Conservation (phyloP, 2,329 filamentous ascomycete genomes). For the Aureobasidium sp. region DNA sequence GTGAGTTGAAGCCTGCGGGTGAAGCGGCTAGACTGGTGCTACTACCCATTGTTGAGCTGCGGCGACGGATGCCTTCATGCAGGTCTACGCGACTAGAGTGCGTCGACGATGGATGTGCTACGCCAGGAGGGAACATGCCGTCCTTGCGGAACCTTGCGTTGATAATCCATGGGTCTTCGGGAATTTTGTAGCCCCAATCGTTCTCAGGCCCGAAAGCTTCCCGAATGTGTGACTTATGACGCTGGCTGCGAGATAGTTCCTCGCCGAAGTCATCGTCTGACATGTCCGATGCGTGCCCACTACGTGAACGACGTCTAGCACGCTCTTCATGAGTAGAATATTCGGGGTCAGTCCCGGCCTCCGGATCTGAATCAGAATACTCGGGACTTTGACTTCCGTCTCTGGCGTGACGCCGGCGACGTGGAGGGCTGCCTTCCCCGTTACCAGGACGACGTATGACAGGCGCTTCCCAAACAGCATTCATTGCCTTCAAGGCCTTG, state of each 20-base stretch:
- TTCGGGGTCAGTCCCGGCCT: conserved; percentile 32
- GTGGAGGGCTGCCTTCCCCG: conserved; percentile 30
- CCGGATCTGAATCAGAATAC: conserved; percentile 33
- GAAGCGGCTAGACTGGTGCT: conserved; percentile 16
- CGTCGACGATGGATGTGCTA: conserved; percentile 43
- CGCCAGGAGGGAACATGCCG: conserved; percentile 56
- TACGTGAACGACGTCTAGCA: conserved; percentile 22
- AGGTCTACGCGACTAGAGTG: conserved; percentile 45
- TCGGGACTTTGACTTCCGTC: conserved; percentile 28
- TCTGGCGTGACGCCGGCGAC: conserved; percentile 23
- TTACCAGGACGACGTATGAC: conserved; percentile 31
- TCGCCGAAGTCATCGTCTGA: conserved; percentile 18
- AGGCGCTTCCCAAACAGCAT: conserved; percentile 73
- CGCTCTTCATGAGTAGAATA: conserved; percentile 32
- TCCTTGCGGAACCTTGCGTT: conserved; percentile 81
- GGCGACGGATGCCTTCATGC: conserved; percentile 18
- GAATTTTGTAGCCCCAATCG: conserved; percentile 68
- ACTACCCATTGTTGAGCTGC: conserved; percentile 25
- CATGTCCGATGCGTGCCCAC: conserved; percentile 16
- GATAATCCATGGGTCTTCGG: conserved; percentile 92
- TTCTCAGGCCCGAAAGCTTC: conserved; percentile 41
- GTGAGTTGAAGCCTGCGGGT: conserved; percentile 8
- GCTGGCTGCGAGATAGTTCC: conserved; percentile 21
- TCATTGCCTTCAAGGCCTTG: conserved; percentile 79
- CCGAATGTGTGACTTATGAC: conserved; percentile 25